A percentile compares a stretch with the other conserved stretches of the same genome.
Conservation (phyloP, 176 grass and related monocot genomes). For the Zoysia japonica region DNA sequence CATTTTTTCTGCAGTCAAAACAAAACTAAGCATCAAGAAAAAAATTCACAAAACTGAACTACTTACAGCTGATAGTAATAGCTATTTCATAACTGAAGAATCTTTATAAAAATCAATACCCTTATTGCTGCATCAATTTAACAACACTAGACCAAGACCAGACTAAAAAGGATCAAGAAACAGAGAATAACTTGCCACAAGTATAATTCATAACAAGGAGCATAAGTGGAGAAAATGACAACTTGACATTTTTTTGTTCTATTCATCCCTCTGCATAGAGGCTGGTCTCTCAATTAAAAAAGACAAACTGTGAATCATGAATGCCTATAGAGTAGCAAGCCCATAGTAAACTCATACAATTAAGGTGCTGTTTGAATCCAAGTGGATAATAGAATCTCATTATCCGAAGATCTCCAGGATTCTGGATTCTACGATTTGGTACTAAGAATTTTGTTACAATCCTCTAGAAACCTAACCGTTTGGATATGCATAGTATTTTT, state of each 20-base stretch:
- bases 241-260: not conserved
- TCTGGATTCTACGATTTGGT: too few species aligned
- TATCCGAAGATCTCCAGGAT: too few species aligned
- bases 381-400: too few species aligned
- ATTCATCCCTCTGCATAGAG: not conserved
- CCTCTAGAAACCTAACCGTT: too few species aligned
- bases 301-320: not conserved
- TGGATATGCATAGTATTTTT: too few species aligned
- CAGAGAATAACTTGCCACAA: not conserved
- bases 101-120: not conserved
- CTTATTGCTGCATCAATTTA: not conserved
- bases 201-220: not conserved
- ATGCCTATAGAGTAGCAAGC: not conserved
- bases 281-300: not conserved
- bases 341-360: not conserved
- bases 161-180: not conserved
- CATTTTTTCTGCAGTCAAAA: slow-evolving; percentile 63
- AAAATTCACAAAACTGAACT: not conserved
- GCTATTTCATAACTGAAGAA: not conserved
- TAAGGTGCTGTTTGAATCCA: too few species aligned
- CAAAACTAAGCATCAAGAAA: slow-evolving; percentile 30
- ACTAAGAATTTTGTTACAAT: too few species aligned
- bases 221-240: not conserved
- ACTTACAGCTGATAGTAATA: not conserved
- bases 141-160: not conserved